Conservation (phyloP, 1,139 yeast genomes). For the Suhomyces bribrorum region DNA sequence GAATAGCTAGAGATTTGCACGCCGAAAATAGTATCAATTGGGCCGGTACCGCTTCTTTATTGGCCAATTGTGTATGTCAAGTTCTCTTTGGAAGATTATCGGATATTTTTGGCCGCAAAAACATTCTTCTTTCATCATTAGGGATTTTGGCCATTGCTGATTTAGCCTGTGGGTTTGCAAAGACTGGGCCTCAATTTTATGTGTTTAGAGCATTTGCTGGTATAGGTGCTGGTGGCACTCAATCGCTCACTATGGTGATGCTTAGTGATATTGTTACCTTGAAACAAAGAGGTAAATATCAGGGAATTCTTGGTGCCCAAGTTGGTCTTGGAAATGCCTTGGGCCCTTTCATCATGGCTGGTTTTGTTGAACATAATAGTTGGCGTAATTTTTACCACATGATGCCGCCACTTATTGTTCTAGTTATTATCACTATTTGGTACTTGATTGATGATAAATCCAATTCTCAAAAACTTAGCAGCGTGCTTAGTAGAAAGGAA, state of each 20-base stretch:
- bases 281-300: conserved; percentile 24
- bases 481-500: conserved; percentile 16
- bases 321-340: conserved; percentile 24
- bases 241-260: conserved; percentile 24
- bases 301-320: conserved; percentile 24
- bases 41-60: conserved; percentile 53
- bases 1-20: conserved; percentile 36
- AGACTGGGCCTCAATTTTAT: conserved; percentile 22
- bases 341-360: conserved; percentile 26
- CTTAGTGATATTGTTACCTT: conserved; percentile 25
- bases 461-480: conserved; percentile 15
- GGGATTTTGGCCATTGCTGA: conserved; percentile 19
- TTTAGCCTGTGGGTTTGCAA: conserved; percentile 22
- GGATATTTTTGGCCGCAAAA: conserved; percentile 25
- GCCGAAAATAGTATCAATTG: conserved; percentile 46
- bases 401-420: conserved; percentile 20
- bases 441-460: conserved; percentile 16
- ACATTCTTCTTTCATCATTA: conserved; percentile 19
- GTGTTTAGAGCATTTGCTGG: conserved; percentile 24
- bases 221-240: conserved; percentile 24
- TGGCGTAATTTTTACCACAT: conserved; percentile 25
- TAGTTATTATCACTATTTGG: conserved; percentile 17
- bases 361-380: conserved; percentile 17
- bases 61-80: conserved; percentile 49
- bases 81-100: conserved; percentile 45